Evolutionary conservation across 176 grass and related monocot species (phyloP).

Genomic region (Phragmites australis): DNA sequence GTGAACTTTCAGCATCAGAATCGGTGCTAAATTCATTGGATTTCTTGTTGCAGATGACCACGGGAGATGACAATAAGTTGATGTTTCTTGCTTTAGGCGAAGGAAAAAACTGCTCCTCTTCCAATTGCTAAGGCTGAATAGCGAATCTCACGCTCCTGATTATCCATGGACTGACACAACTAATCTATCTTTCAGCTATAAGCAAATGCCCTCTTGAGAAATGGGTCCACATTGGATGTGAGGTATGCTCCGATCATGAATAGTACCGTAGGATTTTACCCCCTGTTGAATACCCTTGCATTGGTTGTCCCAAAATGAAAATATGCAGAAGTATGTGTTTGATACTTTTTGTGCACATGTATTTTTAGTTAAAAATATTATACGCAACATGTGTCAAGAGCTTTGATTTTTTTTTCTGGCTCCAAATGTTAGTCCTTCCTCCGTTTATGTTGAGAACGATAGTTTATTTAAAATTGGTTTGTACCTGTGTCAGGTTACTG

Average conservation of each 20-base stretch:
- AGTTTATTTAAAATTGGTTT: constrained; percentile 32
- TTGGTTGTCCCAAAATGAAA: neutral
- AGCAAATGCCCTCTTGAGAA: constrained; percentile 69
- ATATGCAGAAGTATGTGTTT: constrained; percentile 4
- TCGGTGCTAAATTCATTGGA: neutral
- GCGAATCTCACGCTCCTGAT: constrained; percentile 53
- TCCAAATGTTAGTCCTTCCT: neutral
- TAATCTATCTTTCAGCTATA: constrained; percentile 49
- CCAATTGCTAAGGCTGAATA: constrained; percentile 68
- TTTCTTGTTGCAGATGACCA: constrained; percentile 43
- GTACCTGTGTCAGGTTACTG: constrained; percentile 52
- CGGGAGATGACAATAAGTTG: constrained; percentile 40
- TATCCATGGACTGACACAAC: constrained; percentile 60
- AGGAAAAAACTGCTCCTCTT: constrained; percentile 82
- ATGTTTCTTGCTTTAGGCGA: constrained; percentile 84
- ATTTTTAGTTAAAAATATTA: neutral
- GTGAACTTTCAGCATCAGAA: neutral
- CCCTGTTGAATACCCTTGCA: neutral
- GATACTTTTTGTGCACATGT: neutral
- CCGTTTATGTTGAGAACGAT: neutral
- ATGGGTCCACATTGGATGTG: constrained; percentile 87
- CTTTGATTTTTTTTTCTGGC: neutral
- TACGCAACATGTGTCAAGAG: neutral
- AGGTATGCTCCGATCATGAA: constrained; percentile 54
- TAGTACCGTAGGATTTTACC: neutral